Evolutionary conservation across 139 green algal genomes (phyloP), one percentile per base, ranked within the genome.

Genomic region (Haematococcus lacustris): DNA sequence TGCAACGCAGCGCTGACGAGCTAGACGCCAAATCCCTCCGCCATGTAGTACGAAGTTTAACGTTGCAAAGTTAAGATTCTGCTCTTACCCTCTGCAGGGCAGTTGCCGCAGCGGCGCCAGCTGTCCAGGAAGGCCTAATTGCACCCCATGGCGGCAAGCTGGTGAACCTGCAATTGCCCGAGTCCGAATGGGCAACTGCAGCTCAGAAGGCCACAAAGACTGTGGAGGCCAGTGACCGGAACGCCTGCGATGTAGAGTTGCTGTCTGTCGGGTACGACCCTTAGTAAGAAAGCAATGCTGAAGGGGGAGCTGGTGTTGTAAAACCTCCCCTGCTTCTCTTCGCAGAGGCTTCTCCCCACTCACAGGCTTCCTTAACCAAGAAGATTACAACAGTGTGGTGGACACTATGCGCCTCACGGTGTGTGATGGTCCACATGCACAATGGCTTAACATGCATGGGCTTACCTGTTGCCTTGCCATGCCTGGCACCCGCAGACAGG

Each of bases 181-280:
- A 73, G 33, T 71, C 78, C 60, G 23, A 88, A 73, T 74, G 80
- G 71, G 71, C 79, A 21, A 68, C 73, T n/a, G 28, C 43, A 43
- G 68, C 34, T n/a, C 67, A 80, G 75, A 68, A 23, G 38, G 90
- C 81, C 84, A 90, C 75, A 72, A 84, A 90, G 69, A 85, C 75
- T 53, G 70, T 96, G 17, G 90, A 97, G 80, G 81, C 89, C 38
- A 91, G 74, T 38, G 90, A 97, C 85, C 83, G 92, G 53, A 90
- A 95, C 57, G 92, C 92, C 3, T 97, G 92, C 78, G 92, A 97
- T 62, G 91, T 97, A 28, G 92, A 97, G 87, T 90, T 97, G 74
- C 90, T 97, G 17, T 78, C 60, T 28, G 86, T 95, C 40, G 92
- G 91, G 80, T 88, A n/a, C n/a, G n/a, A n/a, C n/a, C n/a, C n/a